Evolutionary conservation across 2,329 filamentous ascomycete species (phyloP).

Genomic region (Lasiodiplodia theobromae): DNA sequence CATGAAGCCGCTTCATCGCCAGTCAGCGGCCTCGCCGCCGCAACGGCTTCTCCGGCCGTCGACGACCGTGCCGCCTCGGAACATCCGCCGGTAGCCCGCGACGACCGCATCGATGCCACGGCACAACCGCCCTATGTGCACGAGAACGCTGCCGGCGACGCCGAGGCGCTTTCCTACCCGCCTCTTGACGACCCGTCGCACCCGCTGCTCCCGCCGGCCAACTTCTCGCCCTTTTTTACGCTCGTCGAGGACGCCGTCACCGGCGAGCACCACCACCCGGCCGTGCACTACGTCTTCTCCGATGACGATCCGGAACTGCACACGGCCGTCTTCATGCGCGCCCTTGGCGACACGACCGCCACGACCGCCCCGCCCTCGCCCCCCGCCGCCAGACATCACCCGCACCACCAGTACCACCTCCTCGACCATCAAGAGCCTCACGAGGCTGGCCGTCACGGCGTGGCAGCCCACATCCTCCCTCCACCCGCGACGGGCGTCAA

Average conservation of each 20-base stretch:
- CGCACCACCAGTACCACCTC: constrained; percentile 45
- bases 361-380: constrained; percentile 38
- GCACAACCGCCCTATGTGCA: neutral
- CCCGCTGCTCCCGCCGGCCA: constrained; percentile 25
- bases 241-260: constrained; percentile 79
- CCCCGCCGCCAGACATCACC: constrained; percentile 21
- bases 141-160: constrained; percentile 22
- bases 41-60: neutral
- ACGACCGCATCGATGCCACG: neutral
- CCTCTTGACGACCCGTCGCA: constrained; percentile 8
- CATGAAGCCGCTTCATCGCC: constrained; percentile 1
- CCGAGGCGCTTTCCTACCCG: constrained; percentile 20
- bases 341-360: constrained; percentile 56
- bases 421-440: constrained; percentile 36
- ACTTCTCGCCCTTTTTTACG: constrained; percentile 83
- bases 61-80: neutral
- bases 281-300: constrained; percentile 89
- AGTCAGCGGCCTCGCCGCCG: neutral
- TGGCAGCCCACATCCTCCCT: constrained; percentile 49
- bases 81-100: neutral
- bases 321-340: constrained; percentile 67
- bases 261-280: constrained; percentile 80
- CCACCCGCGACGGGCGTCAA: constrained; percentile 54
- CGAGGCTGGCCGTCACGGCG: constrained; percentile 28
- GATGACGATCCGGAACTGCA: constrained; percentile 87